These are phyloP conservation scores for Chrysoporthe puriensis DNA, from an alignment of 2,329 filamentous ascomycete species.

Conservation along the genomic window DNA sequence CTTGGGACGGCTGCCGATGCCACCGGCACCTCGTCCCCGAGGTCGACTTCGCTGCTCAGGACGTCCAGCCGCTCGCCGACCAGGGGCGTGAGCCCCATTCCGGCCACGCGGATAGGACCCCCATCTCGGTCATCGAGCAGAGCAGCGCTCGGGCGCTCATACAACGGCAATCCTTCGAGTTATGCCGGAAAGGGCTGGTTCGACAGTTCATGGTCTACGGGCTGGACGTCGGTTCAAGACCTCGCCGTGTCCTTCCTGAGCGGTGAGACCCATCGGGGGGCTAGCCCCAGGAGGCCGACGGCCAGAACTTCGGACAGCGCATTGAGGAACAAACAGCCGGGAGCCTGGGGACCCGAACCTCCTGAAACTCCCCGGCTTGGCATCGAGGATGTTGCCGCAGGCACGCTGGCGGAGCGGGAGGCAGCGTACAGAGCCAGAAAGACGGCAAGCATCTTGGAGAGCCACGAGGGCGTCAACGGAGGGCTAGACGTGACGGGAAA, in stretches of 20 bases:
- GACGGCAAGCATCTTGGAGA: slow-evolving; percentile 63
- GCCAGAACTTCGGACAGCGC: slow-evolving; percentile 36
- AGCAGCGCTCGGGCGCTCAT: slow-evolving; percentile 13
- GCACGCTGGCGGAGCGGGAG: slow-evolving; percentile 57
- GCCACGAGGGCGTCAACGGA: slow-evolving; percentile 62
- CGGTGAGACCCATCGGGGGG: slow-evolving; percentile 36
- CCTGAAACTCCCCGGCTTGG: slow-evolving; percentile 43
- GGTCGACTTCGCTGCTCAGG: slow-evolving; percentile 36
- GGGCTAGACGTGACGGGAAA: slow-evolving; percentile 58
- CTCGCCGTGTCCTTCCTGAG: slow-evolving; percentile 52
- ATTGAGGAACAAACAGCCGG: slow-evolving; percentile 33
- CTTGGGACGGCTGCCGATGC: slow-evolving; percentile 40
- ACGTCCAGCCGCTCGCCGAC: slow-evolving; percentile 39
- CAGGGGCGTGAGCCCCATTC: slow-evolving; percentile 52
- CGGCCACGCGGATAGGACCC: slow-evolving; percentile 44
- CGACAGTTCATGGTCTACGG: slow-evolving; percentile 55
- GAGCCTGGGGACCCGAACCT: slow-evolving; percentile 57
- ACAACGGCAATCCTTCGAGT: slow-evolving; percentile 20
- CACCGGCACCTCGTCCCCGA: slow-evolving; percentile 33
- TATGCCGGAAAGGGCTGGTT: slow-evolving; percentile 47
- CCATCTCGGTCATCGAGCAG: slow-evolving; percentile 34
- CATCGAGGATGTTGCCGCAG: slow-evolving; percentile 56
- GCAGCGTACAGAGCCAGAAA: slow-evolving; percentile 58
- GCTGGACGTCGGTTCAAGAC: slow-evolving; percentile 60
- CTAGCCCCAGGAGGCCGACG: slow-evolving; percentile 37